Evolutionary conservation across 2,329 filamentous ascomycete species (phyloP).

Genomic region (Colletotrichum sp.): DNA sequence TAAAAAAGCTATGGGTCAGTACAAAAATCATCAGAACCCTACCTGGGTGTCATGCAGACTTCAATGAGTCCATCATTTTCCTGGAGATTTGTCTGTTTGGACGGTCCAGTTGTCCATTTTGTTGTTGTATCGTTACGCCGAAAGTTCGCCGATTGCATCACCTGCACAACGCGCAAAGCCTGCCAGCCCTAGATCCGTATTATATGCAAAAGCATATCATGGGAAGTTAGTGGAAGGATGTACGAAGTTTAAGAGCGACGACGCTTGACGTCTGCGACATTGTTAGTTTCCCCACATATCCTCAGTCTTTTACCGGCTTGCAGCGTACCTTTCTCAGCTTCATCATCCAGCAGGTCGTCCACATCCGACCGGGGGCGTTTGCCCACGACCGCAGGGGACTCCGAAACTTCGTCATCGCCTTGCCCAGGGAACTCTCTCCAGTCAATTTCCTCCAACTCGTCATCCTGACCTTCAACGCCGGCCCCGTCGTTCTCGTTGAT

Average conservation of each 20-base stretch:
- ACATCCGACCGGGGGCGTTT: constrained; percentile 28
- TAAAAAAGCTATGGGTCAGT: constrained; percentile 14
- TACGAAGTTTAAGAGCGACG: constrained; percentile 24
- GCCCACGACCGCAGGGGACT: constrained; percentile 14
- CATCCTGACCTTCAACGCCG: not conserved
- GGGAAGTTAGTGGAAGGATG: constrained; percentile 11
- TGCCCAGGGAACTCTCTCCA: constrained; percentile 29
- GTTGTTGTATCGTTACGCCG: not conserved
- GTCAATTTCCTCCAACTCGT: constrained; percentile 28
- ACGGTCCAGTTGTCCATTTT: not conserved
- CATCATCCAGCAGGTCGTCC: constrained; percentile 24
- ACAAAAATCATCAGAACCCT: constrained; percentile 7
- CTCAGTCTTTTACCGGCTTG: not conserved
- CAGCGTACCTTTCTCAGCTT: constrained; percentile 26
- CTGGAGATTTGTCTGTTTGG: not conserved
- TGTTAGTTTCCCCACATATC: constrained; percentile 5
- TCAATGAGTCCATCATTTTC: not conserved
- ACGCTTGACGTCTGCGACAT: constrained; percentile 27
- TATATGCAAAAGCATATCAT: not conserved
- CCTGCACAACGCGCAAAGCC: not conserved
- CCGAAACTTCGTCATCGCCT: constrained; percentile 13
- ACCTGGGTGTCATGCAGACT: constrained; percentile 7
- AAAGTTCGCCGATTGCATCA: not conserved
- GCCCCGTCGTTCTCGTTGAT: not conserved
- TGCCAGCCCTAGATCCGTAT: not conserved